Evolutionary conservation across 257 asterid species (phyloP), one percentile per base, ranked within the genome.

Genomic region (Salvia rosmarinus): DNA sequence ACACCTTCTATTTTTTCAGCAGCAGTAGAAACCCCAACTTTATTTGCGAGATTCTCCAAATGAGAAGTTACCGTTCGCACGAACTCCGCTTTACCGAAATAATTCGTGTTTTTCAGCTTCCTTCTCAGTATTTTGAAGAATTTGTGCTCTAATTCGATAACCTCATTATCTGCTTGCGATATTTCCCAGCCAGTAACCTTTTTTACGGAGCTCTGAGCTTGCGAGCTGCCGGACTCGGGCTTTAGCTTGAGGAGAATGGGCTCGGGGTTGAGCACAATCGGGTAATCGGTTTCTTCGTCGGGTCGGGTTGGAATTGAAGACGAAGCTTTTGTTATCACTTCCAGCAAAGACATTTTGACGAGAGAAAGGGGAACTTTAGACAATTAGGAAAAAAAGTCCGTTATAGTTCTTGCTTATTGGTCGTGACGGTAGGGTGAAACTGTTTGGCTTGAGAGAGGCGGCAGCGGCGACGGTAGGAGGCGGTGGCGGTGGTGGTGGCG

Each of bases 321-420:
- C 21, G 92, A 80, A 80, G 92, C 96, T 74, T 85, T 88, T 1
- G 90, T 79, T 49, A 92, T 86, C 17, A 77, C 72, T 80, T 89
- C 95, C 37, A 89, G 81, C 61, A 92, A 75, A 80, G 96, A 74
- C 95, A 92, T 89, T 69, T 64, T 25, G 9, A 70, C 50, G 59
- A 59, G 60, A n/a, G 67, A 6, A 19, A 2, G 8, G 25, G 47
- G 10, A 71, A 40, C 10, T 11, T 9, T 2, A 37, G 4, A 12
- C 4, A 12, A 25, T 10, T 6, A 28, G 2, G 35, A 23, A 37
- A 19, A 17, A 14, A 39, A 42, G 16, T 60, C 28, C 35, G 40
- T 3, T 7, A 7, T 5, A 6, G 28, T n/a, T 63, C 34, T 50
- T 7, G 42, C 19, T 23, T 5, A 16, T 19, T 32, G 44, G 9